phyloP scores from a whole-genome alignment of 1,284 basidiomycete species.

The Pterula multifida region DNA sequence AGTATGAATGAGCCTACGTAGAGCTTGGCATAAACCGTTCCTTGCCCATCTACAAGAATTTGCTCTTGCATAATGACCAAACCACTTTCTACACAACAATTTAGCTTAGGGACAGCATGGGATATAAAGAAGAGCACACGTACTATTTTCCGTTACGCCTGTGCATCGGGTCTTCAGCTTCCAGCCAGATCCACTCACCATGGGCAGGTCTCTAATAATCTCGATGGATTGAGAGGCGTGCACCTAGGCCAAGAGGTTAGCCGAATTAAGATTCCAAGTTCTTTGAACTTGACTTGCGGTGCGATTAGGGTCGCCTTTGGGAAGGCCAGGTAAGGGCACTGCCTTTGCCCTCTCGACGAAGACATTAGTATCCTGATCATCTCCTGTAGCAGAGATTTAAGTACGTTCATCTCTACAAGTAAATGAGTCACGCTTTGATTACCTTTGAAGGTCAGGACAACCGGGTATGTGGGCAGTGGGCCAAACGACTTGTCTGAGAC shows the following conservation, averaged over 20 bases:
- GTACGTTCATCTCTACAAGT: no score
- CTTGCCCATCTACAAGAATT: slow-evolving; percentile 48
- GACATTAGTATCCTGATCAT: slow-evolving; percentile 1
- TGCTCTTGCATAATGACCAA: slow-evolving; percentile 60
- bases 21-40: slow-evolving; percentile 58
- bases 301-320: slow-evolving; percentile 51
- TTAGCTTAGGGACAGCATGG: not conserved
- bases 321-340: slow-evolving; percentile 44
- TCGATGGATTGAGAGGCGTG: slow-evolving; percentile 68
- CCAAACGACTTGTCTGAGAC: slow-evolving; percentile 34
- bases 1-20: slow-evolving; percentile 32
- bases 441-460: slow-evolving; percentile 49
- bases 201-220: slow-evolving; percentile 55
- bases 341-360: slow-evolving; percentile 43
- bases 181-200: slow-evolving; percentile 57
- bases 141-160: slow-evolving; percentile 70
- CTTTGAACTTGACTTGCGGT: slow-evolving; percentile 32
- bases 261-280: no score
- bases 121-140: slow-evolving; percentile 14
- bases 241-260: slow-evolving; percentile 28
- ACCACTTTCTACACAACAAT: slow-evolving; percentile 45
- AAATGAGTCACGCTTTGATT: slow-evolving; percentile 6
- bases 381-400: not conserved
- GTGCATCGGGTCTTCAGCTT: slow-evolving; percentile 48
- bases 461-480: slow-evolving; percentile 42